phyloP scores from a whole-genome alignment of 1,284 basidiomycete genomes.

The Trichosporon faecale region DNA sequence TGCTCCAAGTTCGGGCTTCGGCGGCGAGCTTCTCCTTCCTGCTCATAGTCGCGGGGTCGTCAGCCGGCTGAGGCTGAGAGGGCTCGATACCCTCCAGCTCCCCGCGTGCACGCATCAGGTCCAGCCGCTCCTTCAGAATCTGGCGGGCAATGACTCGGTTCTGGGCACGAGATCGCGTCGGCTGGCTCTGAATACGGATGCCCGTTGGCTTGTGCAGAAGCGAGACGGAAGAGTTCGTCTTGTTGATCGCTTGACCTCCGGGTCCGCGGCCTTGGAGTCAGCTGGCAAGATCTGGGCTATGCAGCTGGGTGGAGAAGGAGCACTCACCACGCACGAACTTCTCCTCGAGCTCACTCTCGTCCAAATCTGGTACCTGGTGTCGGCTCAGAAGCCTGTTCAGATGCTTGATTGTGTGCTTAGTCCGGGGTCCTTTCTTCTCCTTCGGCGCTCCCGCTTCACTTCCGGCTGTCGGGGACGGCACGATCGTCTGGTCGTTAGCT shows the following conservation, averaged over 20 bases:
- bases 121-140: conserved; percentile 48
- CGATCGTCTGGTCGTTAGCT: neutral
- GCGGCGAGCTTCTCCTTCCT: conserved; percentile 28
- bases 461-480: neutral
- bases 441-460: neutral
- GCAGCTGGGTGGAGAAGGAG: neutral
- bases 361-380: conserved; percentile 33
- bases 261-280: conserved; percentile 48
- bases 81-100: conserved; percentile 12
- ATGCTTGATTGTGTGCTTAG: conserved; percentile 36
- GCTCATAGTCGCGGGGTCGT: conserved; percentile 13
- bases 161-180: conserved; percentile 51
- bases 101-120: conserved; percentile 35
- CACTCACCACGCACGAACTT: conserved; percentile 48
- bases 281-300: neutral
- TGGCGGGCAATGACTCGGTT: conserved; percentile 51
- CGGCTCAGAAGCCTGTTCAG: conserved; percentile 40
- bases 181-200: conserved; percentile 52
- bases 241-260: conserved; percentile 55
- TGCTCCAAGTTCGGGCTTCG: conserved; percentile 31
- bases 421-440: neutral
- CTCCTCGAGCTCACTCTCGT: conserved; percentile 49
- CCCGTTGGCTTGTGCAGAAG: conserved; percentile 53
- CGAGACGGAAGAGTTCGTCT: conserved; percentile 52
- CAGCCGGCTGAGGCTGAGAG: neutral